Base-by-base conservation (phyloP, 371 early-diverging fungal species). In the Haplosporangium sp. region DNA sequence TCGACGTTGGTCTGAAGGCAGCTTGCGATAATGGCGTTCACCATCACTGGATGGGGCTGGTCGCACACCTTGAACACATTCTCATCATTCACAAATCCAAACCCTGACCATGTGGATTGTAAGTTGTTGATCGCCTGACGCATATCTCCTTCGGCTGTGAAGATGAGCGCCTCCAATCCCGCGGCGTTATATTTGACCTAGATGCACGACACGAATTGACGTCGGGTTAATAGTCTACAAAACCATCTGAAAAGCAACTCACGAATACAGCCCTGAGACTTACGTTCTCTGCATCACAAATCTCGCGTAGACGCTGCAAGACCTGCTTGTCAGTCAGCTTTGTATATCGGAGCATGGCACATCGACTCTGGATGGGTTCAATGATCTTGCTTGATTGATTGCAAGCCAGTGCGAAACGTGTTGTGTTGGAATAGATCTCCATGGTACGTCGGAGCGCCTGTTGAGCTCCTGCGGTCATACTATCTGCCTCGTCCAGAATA, bases 361-460 rank as follows among this genome's bases (percentile, higher is more conserved):
- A 98, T 64, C 99, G 92, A 56, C 95, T 94, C 83, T 99, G 99
- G 68, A 99, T 99, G 23, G 99, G 99, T 74, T 99, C 99, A 73
- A 99, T 98, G 70, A 99, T 97, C 83, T 99, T 99, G 79, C 88
- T 89, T 55, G 98, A 94, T 77, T 94, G 86, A 82, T 99, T 99
- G 86, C 99, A 99, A 5, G 99, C 99, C 41, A 99, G 86, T 5
- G 97, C 99, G 85, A 99, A 99, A 55, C 99, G 92, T 7, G 98
- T 98, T 0, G 97, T 96, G 47, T 86, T 87, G 21, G 96, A 94
- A 82, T 95, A 96, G 38, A 96, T 93, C 84, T 99, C 99, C 97
- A 99, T 97, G 0, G 96, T 96, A 50, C 99, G 90, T 59, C 99
- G 91, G 73, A 99, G 90, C 7, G 99, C 99, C 82, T 99, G 99